phyloP scores from a whole-genome alignment of 2,329 filamentous ascomycete genomes.

The Colletotrichum chrysophilum region DNA sequence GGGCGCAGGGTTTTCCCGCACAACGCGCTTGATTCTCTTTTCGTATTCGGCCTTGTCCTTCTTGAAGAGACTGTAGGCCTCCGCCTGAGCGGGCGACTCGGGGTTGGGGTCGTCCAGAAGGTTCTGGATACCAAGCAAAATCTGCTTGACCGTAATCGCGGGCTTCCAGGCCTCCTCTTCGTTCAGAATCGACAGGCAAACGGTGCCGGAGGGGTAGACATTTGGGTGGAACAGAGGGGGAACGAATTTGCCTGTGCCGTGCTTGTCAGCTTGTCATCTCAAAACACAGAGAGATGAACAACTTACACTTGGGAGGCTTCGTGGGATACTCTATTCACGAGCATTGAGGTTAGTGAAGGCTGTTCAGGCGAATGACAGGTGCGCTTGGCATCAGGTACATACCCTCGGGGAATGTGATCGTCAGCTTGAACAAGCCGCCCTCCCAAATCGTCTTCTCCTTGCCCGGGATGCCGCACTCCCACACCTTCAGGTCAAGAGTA shows the following conservation, averaged over 20 bases:
- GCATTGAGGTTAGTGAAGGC: conserved; percentile 25
- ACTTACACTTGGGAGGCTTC: conserved; percentile 96
- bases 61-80: conserved; percentile 97
- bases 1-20: conserved; percentile 86
- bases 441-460: conserved; percentile 98
- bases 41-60: conserved; percentile 89
- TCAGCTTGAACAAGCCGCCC: conserved; percentile 95
- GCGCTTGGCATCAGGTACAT: conserved; percentile 36
- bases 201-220: conserved; percentile 96
- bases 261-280: neutral
- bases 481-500: conserved; percentile 88
- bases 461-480: conserved; percentile 96
- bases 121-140: conserved; percentile 93
- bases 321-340: conserved; percentile 84
- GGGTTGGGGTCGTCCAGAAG: conserved; percentile 96
- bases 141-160: conserved; percentile 98
- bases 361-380: neutral
- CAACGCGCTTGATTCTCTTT: conserved; percentile 82
- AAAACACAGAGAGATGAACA: neutral
- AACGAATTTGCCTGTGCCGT: conserved; percentile 82
- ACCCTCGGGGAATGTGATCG: conserved; percentile 93
- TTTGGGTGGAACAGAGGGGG: conserved; percentile 98
- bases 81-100: conserved; percentile 94
- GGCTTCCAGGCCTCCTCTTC: conserved; percentile 99
- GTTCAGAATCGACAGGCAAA: conserved; percentile 95